Evolutionary conservation across 768 basidiomycete genomes (phyloP).

Genomic region (Neoboletus magnificus): DNA sequence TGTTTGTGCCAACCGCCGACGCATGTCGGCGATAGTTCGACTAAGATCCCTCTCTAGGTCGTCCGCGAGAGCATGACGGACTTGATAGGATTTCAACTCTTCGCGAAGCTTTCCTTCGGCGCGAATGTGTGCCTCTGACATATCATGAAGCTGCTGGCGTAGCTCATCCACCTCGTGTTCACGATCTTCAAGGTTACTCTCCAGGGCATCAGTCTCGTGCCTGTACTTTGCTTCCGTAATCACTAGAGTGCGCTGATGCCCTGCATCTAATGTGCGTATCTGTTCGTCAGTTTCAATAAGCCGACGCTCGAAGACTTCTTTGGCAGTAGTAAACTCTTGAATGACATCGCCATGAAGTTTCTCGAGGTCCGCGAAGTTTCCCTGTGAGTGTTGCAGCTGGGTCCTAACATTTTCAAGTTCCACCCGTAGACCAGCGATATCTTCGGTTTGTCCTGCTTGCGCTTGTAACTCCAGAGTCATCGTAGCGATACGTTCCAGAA

Average conservation of each 20-base stretch:
- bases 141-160: slow-evolving; percentile 37
- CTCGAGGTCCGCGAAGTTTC: slow-evolving; percentile 27
- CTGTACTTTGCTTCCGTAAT: slow-evolving; percentile 34
- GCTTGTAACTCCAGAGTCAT: slow-evolving; percentile 17
- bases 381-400: slow-evolving; percentile 20
- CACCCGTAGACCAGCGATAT: slow-evolving; percentile 19
- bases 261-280: slow-evolving; percentile 27
- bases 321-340: slow-evolving; percentile 22
- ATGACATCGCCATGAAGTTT: slow-evolving; percentile 21
- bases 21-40: slow-evolving; percentile 35
- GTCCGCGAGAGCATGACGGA: slow-evolving; percentile 30
- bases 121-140: slow-evolving; percentile 32
- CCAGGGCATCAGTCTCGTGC: slow-evolving; percentile 35
- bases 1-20: slow-evolving; percentile 41
- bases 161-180: slow-evolving; percentile 34
- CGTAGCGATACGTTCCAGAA: slow-evolving; percentile 27
- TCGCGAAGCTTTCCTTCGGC: slow-evolving; percentile 30
- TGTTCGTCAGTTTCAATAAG: slow-evolving; percentile 25
- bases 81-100: slow-evolving; percentile 26
- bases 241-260: slow-evolving; percentile 15
- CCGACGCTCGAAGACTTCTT: slow-evolving; percentile 31
- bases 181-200: slow-evolving; percentile 37
- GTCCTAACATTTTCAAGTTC: slow-evolving; percentile 26
- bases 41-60: slow-evolving; percentile 35
- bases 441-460: slow-evolving; percentile 10